A percentile compares a stretch with the other conserved stretches of the same genome.
These are phyloP conservation scores for Ophiosphaerella narmari DNA, from an alignment of 2,329 filamentous ascomycete species.

Conservation along the genomic window DNA sequence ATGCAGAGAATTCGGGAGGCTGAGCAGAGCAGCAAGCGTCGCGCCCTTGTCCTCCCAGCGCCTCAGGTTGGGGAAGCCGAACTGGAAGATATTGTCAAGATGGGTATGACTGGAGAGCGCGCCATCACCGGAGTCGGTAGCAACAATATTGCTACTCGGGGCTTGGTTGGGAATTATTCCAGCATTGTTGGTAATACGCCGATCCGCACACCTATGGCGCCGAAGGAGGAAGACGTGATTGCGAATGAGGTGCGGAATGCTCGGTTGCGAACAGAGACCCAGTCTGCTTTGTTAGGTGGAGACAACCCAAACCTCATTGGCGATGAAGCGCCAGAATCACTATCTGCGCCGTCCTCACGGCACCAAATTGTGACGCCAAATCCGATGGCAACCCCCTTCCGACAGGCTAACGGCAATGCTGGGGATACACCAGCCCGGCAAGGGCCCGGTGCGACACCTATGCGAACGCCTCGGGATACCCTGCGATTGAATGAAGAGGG, in stretches of 20 bases:
- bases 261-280: slow-evolving; percentile 85
- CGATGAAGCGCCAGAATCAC: slow-evolving; percentile 80
- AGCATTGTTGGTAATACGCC: slow-evolving; percentile 80
- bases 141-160: slow-evolving; percentile 83
- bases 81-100: slow-evolving; percentile 97
- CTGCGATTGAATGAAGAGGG: slow-evolving; percentile 80
- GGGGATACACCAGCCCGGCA: slow-evolving; percentile 67
- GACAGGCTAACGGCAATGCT: slow-evolving; percentile 63
- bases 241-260: slow-evolving; percentile 97
- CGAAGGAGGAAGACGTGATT: slow-evolving; percentile 91
- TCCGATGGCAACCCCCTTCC: slow-evolving; percentile 87
- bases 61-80: slow-evolving; percentile 93
- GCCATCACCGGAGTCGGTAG: slow-evolving; percentile 78
- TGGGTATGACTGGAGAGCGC: slow-evolving; percentile 91
- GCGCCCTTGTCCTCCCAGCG: slow-evolving; percentile 78
- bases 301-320: slow-evolving; percentile 91
- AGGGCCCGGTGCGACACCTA: slow-evolving; percentile 76
- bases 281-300: slow-evolving; percentile 89
- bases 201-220: slow-evolving; percentile 88
- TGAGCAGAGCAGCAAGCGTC: slow-evolving; percentile 93
- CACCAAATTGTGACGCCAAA: slow-evolving; percentile 90
- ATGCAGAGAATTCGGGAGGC: slow-evolving; percentile 94
- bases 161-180: slow-evolving; percentile 85
- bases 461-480: slow-evolving; percentile 86
- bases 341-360: slow-evolving; percentile 80